A percentile compares a stretch with the other conserved stretches of the same genome.
Conservation (phyloP, 352 stramenopile species). For the Globisporangium emineosum region DNA sequence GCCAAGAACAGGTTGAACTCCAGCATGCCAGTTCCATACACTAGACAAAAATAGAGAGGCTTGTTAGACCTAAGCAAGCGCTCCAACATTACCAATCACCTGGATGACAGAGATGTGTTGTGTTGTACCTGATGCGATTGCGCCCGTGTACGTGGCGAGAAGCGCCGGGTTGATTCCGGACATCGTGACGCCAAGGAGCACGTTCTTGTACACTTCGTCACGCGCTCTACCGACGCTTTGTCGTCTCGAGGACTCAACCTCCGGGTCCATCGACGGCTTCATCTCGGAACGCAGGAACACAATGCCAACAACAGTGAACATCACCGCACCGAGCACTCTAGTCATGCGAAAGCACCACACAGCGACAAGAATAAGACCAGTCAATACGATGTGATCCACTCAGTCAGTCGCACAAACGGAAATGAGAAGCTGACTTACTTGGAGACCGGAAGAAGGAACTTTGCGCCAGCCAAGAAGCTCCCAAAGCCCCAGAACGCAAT, state of each 20-base stretch:
- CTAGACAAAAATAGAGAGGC: too few relatives aligned
- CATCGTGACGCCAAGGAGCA: slow-evolving; percentile 85
- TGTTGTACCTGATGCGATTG: slow-evolving; percentile 74
- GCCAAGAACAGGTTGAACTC: slow-evolving; percentile 85
- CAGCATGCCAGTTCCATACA: slow-evolving; percentile 84
- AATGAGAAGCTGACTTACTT: slow-evolving; percentile 46
- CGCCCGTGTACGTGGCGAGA: slow-evolving; percentile 83
- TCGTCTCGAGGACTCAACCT: slow-evolving; percentile 40
- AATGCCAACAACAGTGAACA: slow-evolving; percentile 81
- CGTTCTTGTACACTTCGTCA: slow-evolving; percentile 74
- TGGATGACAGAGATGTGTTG: neutral
- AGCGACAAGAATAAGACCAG: neutral
- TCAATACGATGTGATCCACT: slow-evolving; percentile 1
- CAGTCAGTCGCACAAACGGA: neutral
- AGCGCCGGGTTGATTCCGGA: slow-evolving; percentile 85
- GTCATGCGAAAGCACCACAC: neutral
- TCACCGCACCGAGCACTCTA: slow-evolving; percentile 81
- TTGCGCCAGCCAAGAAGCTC: slow-evolving; percentile 80
- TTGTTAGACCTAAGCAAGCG: neutral
- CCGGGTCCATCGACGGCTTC: slow-evolving; percentile 65
- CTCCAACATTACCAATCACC: too few relatives aligned
- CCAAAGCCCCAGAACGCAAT: slow-evolving; percentile 90
- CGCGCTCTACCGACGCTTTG: slow-evolving; percentile 52
- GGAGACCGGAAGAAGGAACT: slow-evolving; percentile 79
- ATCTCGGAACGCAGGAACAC: slow-evolving; percentile 82